A percentile compares a stretch with the other conserved stretches of the same genome.
phyloP scores from a whole-genome alignment of 2,329 filamentous ascomycete species.

The Ophioceras dolichostomum region DNA sequence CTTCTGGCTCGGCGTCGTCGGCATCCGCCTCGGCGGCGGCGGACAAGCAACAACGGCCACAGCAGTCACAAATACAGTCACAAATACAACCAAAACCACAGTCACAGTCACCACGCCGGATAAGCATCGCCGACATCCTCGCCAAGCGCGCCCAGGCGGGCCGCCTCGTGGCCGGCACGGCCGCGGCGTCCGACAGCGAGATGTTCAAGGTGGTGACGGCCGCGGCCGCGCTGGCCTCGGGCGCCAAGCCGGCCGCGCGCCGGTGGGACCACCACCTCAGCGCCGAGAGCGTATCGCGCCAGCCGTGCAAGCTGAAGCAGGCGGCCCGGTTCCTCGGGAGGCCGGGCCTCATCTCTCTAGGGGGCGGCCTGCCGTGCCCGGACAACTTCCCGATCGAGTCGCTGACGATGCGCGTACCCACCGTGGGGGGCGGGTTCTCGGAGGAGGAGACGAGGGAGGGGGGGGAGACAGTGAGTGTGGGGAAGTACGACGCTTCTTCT shows the following conservation, averaged over 20 bases:
- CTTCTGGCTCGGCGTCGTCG: no score
- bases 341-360: conserved; percentile 80
- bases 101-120: conserved; percentile 2
- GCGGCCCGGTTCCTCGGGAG: conserved; percentile 70
- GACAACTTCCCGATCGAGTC: conserved; percentile 89
- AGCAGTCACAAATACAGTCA: no score
- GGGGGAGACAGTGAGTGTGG: conserved; percentile 51
- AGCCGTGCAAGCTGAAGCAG: conserved; percentile 66
- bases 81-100: no score
- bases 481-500: conserved; percentile 71
- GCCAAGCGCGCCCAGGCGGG: conserved; percentile 60
- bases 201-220: conserved; percentile 60
- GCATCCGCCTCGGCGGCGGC: no score
- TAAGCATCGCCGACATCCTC: conserved; percentile 55
- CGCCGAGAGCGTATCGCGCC: conserved; percentile 44
- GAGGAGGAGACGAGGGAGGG: conserved; percentile 48
- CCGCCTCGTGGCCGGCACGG: conserved; percentile 61
- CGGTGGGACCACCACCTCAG: conserved; percentile 64
- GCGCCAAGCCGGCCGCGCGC: conserved; percentile 62
- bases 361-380: conserved; percentile 78
- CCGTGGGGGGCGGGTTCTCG: conserved; percentile 49
- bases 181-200: conserved; percentile 65
- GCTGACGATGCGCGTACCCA: conserved; percentile 62
- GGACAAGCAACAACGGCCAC: no score
- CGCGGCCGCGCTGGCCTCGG: conserved; percentile 9